phyloP scores from a whole-genome alignment of 2,329 filamentous ascomycete genomes.

The Coniella vitis region DNA sequence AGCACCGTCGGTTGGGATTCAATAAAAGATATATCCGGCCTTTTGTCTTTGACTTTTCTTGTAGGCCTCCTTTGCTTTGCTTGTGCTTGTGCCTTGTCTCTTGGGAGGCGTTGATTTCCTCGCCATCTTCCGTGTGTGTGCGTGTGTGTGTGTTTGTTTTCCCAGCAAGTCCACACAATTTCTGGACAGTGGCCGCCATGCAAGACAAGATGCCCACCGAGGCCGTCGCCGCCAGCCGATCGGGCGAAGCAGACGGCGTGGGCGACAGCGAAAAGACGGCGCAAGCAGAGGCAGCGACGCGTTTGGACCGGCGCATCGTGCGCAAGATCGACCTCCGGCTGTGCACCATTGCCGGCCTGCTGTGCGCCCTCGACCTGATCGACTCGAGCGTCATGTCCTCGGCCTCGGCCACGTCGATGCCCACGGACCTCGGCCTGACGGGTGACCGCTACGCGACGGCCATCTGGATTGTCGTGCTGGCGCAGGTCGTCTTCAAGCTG shows the following conservation, averaged over 20 bases:
- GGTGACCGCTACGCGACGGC: slow-evolving; percentile 62
- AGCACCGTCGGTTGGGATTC: no score
- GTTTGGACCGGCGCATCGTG: slow-evolving; percentile 41
- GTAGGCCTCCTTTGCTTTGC: no score
- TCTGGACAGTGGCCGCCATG: no score
- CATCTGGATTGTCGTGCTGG: slow-evolving; percentile 68
- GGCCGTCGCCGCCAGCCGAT: background rate
- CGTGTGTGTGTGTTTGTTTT: no score
- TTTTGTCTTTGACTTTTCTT: no score
- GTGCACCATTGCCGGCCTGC: slow-evolving; percentile 63
- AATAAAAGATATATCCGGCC: no score
- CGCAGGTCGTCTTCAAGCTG: slow-evolving; percentile 61
- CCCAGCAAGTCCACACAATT: no score
- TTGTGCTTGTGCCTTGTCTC: no score
- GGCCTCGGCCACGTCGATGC: slow-evolving; percentile 63
- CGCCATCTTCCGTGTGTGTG: no score
- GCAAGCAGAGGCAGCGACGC: background rate
- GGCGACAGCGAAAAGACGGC: slow-evolving; percentile 14
- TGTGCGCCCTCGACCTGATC: slow-evolving; percentile 63
- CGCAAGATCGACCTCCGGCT: slow-evolving; percentile 61
- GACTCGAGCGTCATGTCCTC: slow-evolving; percentile 65
- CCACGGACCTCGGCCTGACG: slow-evolving; percentile 53
- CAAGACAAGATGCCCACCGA: background rate
- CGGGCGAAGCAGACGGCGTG: background rate
- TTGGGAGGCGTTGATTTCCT: no score